Conservation (phyloP, 768 basidiomycete genomes). For the Psilocybe cubensis region DNA sequence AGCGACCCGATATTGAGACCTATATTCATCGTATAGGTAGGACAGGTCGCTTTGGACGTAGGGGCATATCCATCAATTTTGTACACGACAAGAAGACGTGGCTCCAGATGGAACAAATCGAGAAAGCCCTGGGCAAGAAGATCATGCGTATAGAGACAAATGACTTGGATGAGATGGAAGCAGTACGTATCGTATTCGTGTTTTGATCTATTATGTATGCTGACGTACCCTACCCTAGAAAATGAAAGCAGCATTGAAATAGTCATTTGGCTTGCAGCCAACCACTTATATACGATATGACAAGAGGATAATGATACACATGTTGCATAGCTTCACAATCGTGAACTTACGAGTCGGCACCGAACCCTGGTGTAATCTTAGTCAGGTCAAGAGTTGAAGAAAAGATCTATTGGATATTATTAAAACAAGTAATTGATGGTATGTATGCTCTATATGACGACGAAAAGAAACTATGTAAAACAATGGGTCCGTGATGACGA, state of each 20-base stretch:
- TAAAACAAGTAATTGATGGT: conserved; percentile 13
- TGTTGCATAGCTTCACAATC: background rate
- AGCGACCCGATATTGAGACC: conserved; percentile 88
- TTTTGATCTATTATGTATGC: background rate
- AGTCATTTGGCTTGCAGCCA: conserved; percentile 2
- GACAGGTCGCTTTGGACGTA: conserved; percentile 96
- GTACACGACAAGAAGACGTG: conserved; percentile 90
- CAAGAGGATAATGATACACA: background rate
- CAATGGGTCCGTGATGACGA: background rate
- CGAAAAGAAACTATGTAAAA: conserved; percentile 4
- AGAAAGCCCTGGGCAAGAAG: conserved; percentile 72
- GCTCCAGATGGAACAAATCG: conserved; percentile 89
- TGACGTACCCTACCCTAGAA: conserved; percentile 44
- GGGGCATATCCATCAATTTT: conserved; percentile 97
- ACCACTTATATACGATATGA: background rate
- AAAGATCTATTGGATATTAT: conserved; percentile 19
- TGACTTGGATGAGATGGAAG: conserved; percentile 93
- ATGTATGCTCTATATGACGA: conserved; percentile 14
- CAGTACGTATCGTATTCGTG: conserved; percentile 52
- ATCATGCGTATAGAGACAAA: conserved; percentile 88
- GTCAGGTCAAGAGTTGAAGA: conserved; percentile 8
- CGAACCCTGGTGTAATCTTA: background rate
- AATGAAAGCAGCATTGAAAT: conserved; percentile 85
- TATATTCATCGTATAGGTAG: conserved; percentile 99
- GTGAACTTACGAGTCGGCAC: background rate